These are phyloP conservation scores for Barnettozyma populi DNA, from an alignment of 805 yeast species.

Conservation along the genomic window DNA sequence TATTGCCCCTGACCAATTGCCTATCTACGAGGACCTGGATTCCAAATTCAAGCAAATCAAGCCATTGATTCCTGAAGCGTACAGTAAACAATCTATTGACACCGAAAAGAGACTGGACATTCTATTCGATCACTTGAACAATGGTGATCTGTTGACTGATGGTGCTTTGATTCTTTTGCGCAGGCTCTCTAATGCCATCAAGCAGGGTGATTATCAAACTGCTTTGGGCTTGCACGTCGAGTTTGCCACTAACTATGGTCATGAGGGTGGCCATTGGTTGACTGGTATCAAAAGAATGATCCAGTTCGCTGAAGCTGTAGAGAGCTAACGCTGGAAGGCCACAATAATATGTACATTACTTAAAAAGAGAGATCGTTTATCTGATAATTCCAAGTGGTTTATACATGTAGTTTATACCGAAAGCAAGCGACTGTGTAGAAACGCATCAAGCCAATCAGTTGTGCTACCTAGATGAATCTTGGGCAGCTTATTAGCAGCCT, in stretches of 20 bases:
- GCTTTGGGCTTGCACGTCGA: conserved; percentile 55
- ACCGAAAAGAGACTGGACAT: conserved; percentile 77
- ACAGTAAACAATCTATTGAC: conserved; percentile 66
- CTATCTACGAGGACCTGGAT: conserved; percentile 54
- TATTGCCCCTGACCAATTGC: conserved; percentile 51
- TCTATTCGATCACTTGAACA: conserved; percentile 73
- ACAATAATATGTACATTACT: not conserved
- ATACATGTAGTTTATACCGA: too few relatives aligned
- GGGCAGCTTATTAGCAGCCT: too few relatives aligned
- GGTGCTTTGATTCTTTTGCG: conserved; percentile 51
- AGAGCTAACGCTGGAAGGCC: not conserved
- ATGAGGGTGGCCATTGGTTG: conserved; percentile 88
- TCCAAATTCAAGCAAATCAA: conserved; percentile 54
- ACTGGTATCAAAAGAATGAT: conserved; percentile 86
- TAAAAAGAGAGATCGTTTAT: not conserved
- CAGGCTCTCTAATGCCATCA: conserved; percentile 45
- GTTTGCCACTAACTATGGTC: conserved; percentile 57
- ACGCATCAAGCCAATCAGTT: too few relatives aligned
- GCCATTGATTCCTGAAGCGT: conserved; percentile 72
- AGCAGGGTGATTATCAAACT: conserved; percentile 44
- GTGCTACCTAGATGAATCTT: too few relatives aligned
- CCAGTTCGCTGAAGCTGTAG: conserved; percentile 51
- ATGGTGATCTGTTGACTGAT: conserved; percentile 55
- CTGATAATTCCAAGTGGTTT: not conserved
- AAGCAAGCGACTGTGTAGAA: too few relatives aligned